Conservation (phyloP, 148 eudicot genomes). For the Oxyria digyna region DNA sequence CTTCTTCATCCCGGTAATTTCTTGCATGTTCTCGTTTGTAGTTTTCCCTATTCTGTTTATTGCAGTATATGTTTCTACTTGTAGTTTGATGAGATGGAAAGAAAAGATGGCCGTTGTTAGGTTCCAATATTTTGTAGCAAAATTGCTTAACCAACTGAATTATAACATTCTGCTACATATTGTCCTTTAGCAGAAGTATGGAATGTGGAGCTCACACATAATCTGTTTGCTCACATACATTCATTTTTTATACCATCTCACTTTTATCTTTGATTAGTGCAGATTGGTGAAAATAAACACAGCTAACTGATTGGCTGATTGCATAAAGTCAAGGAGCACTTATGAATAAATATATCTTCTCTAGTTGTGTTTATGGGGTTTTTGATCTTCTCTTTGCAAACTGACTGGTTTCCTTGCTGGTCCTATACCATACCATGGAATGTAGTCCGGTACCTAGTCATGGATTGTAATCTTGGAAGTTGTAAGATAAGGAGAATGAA, state of each 20-base stretch:
- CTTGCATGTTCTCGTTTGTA: not conserved
- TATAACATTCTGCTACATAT: not conserved
- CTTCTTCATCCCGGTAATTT: slow-evolving; percentile 17
- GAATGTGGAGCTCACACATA: not conserved
- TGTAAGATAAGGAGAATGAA: not conserved
- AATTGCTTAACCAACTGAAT: slow-evolving; percentile 2
- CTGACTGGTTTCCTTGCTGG: not conserved
- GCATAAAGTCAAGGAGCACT: not conserved
- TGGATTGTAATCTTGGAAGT: not conserved
- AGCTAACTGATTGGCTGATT: not conserved
- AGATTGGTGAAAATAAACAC: not conserved
- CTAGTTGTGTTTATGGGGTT: not conserved
- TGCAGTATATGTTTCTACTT: not conserved
- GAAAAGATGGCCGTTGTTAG: not conserved
- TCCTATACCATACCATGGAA: not conserved
- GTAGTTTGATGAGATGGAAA: not conserved
- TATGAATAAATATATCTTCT: not conserved
- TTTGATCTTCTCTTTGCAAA: not conserved
- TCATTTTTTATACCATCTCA: not conserved
- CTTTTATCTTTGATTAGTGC: not conserved
- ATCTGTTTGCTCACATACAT: not conserved
- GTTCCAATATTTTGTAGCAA: not conserved
- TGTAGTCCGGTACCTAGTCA: not conserved
- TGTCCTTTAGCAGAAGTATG: not conserved
- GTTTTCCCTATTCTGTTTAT: not conserved